A percentile compares a stretch with the other conserved stretches of the same genome.
phyloP scores from a whole-genome alignment of 2,329 filamentous ascomycete genomes.

The Aspergillus arachidicola region DNA sequence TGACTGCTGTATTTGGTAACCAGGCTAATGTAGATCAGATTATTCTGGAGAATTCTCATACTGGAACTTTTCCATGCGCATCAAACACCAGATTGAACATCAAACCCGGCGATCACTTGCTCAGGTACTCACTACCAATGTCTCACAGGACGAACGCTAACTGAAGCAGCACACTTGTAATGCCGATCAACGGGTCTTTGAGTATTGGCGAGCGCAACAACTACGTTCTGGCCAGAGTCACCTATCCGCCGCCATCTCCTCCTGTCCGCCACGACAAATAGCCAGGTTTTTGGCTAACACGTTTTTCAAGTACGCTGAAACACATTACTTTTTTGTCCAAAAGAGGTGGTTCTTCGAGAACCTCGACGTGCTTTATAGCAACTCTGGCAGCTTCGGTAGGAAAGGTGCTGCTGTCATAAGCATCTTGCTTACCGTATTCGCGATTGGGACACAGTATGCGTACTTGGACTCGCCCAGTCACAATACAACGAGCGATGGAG shows the following conservation, averaged over 20 bases:
- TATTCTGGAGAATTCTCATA: conserved; percentile 58
- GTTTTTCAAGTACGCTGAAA: conserved; percentile 54
- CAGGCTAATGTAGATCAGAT: conserved; percentile 32
- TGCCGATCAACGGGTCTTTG: conserved; percentile 20
- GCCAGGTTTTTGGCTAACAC: conserved; percentile 51
- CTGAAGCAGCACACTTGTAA: conserved; percentile 29
- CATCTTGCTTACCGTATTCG: conserved; percentile 52
- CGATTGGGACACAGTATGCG: conserved; percentile 56
- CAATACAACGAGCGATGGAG: neutral
- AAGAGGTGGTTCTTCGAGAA: conserved; percentile 46
- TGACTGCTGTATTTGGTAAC: neutral
- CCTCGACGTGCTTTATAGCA: conserved; percentile 47
- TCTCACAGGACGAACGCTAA: neutral
- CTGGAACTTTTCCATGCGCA: conserved; percentile 57
- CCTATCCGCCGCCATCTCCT: conserved; percentile 40
- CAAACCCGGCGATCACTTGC: neutral
- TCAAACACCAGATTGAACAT: conserved; percentile 54
- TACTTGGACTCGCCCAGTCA: conserved; percentile 45
- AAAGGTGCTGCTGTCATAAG: conserved; percentile 49
- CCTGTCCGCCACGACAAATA: conserved; percentile 51
- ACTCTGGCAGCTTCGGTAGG: conserved; percentile 37
- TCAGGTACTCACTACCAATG: neutral
- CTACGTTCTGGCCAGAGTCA: conserved; percentile 46
- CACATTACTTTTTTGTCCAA: conserved; percentile 55
- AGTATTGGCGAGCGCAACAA: conserved; percentile 52